A percentile compares a stretch with the other conserved stretches of the same genome.
Evolutionary conservation across 2,329 filamentous ascomycete species (phyloP).

Genomic region (Colletotrichum sp.): DNA sequence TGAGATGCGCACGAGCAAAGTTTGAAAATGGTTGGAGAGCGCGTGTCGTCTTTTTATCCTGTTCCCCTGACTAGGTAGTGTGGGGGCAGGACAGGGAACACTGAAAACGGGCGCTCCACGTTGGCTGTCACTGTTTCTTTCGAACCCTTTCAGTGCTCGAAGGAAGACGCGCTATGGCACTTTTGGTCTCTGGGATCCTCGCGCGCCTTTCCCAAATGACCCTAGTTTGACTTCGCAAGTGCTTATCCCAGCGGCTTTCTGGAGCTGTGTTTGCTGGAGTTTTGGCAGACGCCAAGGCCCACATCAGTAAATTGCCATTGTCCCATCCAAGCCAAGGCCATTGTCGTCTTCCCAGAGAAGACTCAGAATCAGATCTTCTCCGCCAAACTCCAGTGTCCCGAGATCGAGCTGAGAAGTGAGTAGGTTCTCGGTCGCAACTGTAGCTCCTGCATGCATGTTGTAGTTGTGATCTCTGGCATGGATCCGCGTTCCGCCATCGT

Average conservation of each 20-base stretch:
- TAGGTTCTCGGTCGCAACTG: not conserved
- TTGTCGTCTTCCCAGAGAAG: not conserved
- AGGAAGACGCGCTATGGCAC: not conserved
- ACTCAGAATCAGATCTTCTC: not conserved
- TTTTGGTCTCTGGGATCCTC: not conserved
- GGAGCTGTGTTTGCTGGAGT: not conserved
- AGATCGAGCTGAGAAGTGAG: not conserved
- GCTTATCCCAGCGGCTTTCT: not conserved
- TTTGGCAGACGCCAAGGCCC: not conserved
- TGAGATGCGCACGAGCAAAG: not conserved
- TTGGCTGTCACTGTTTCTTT: not conserved
- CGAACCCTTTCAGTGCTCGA: not conserved
- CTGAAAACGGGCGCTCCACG: not conserved
- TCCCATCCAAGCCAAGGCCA: not conserved
- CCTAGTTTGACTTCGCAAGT: not conserved
- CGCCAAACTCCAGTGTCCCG: not conserved
- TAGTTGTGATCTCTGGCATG: not conserved
- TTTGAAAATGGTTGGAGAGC: not conserved
- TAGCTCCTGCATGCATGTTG: not conserved
- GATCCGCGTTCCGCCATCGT: fast-evolving
- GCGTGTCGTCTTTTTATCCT: not conserved
- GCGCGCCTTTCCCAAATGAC: not conserved
- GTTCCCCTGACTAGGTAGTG: not conserved
- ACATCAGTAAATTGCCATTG: not conserved
- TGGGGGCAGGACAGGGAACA: not conserved